Evolutionary conservation across 1,284 basidiomycete species (phyloP), one percentile per base, ranked within the genome.

Genomic region (Apiotrichum gamsii): DNA sequence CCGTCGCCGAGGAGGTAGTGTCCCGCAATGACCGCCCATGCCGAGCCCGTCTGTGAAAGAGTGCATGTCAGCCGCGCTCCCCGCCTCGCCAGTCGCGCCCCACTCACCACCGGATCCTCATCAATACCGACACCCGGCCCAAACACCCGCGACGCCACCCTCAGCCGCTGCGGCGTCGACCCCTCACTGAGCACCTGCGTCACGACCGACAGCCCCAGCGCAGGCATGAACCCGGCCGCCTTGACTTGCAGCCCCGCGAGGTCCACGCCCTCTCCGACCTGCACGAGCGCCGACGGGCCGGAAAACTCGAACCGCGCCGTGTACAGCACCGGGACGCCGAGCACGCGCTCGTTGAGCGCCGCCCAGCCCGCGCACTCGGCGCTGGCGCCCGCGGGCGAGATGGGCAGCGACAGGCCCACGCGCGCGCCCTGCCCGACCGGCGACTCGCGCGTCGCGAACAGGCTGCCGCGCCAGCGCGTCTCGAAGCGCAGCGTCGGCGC

Each of bases 331-430:
- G 21, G 16, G 3, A 57, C 28, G 2, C 51, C 43, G 13, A 54
- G 46, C 3, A 53, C 52, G 4, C 13, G 30, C 8, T 35, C 46
- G 4, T 16, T 38, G n/a, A 24, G 19, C 5, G 18, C 25, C 8
- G 25, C 40, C 16, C 24, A 33, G 16, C 21, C 32, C 32, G 30
- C 29, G 13, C 16, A 32, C 39, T 34, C 33, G 11, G 31, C 21
- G 3, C 9, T 20, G 1, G 30, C 35, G 4, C 33, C 33, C 6
- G 20, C 11, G 10, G 30, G 69, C 69, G 62, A 47, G 72, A 77
- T 61, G 52, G 72, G 34, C 89, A 96, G 74, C 90, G 95, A 36
- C 88, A 96, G 76, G 78, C 87, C 47, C 73, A 77, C 62, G 25
- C 21, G 25, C 13, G 47, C 28, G 15, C 53, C 49, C 44, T 51